Conservation (phyloP, 306 rosid species). For the Carpinus viminea region DNA sequence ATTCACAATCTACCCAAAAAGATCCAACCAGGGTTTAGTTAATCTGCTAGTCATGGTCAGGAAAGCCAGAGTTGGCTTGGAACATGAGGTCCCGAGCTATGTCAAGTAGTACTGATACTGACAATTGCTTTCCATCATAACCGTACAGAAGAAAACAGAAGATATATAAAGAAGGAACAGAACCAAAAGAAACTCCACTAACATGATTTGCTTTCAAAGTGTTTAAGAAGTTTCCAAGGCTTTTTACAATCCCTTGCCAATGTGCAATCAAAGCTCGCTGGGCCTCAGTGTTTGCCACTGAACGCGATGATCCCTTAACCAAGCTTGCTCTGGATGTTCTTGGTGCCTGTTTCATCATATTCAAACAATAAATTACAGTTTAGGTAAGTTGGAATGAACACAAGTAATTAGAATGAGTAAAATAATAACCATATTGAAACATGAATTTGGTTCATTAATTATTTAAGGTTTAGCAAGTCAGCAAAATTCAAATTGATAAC, state of each 20-base stretch:
- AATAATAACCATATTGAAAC: conserved; percentile 9
- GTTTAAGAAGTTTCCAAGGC: conserved; percentile 73
- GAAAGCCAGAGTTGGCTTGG: not conserved
- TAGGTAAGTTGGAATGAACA: conserved; percentile 18
- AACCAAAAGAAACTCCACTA: conserved; percentile 39
- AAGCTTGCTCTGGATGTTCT: conserved; percentile 95
- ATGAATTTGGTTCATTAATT: conserved; percentile 3
- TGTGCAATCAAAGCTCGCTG: conserved; percentile 96
- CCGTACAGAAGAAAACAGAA: conserved; percentile 2
- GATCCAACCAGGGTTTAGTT: not conserved
- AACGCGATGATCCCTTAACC: conserved; percentile 86
- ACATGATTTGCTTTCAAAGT: conserved; percentile 86
- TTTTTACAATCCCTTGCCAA: conserved; percentile 98
- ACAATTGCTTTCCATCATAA: not conserved
- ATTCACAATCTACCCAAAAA: conserved; percentile 11
- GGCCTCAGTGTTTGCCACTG: conserved; percentile 82
- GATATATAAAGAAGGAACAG: not conserved
- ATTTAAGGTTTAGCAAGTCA: not conserved
- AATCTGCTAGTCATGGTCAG: not conserved
- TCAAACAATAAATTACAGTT: conserved; percentile 26
- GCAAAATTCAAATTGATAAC: conserved; percentile 37
- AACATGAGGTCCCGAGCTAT: not conserved
- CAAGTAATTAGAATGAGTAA: conserved; percentile 18
- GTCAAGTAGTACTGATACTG: not conserved
- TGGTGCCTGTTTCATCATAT: conserved; percentile 72